A percentile compares a stretch with the other conserved stretches of the same genome.
These are phyloP conservation scores for Xylaria sp. DNA, from an alignment of 2,329 filamentous ascomycete species.

Conservation along the genomic window DNA sequence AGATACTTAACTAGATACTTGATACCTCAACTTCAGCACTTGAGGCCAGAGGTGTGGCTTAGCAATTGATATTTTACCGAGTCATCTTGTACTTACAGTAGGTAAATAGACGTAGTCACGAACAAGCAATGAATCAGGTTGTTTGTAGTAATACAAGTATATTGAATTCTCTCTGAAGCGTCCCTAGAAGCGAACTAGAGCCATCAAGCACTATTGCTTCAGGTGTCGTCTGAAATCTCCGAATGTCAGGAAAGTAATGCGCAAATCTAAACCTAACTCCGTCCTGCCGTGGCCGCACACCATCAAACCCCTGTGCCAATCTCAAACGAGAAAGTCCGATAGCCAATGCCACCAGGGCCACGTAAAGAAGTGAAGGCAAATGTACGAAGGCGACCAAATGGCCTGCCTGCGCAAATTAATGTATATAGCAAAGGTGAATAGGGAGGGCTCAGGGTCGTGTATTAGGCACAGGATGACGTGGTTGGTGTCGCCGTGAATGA, in stretches of 20 bases:
- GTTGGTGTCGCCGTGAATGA: slow-evolving; percentile 5
- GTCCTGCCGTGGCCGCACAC: slow-evolving; percentile 7
- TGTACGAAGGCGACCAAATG: slow-evolving; percentile 21
- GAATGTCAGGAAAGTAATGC: slow-evolving; percentile 6
- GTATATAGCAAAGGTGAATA: slow-evolving; percentile 37
- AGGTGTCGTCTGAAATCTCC: slow-evolving; percentile 9
- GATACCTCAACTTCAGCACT: too few species aligned
- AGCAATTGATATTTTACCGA: too few species aligned
- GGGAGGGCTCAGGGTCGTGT: slow-evolving; percentile 20
- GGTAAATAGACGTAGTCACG: neutral
- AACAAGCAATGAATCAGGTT: neutral
- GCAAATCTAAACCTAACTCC: slow-evolving; percentile 31
- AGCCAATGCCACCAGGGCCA: slow-evolving; percentile 48
- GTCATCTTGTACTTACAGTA: too few species aligned
- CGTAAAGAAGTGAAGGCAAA: slow-evolving; percentile 46
- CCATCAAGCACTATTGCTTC: slow-evolving; percentile 10
- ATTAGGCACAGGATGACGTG: slow-evolving; percentile 27
- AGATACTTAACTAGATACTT: too few species aligned
- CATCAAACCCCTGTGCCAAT: slow-evolving; percentile 21
- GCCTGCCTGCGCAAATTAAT: slow-evolving; percentile 21
- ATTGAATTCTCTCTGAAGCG: slow-evolving; percentile 19
- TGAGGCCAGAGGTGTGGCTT: too few species aligned
- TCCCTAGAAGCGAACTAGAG: slow-evolving; percentile 18
- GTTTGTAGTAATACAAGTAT: slow-evolving; percentile 11
- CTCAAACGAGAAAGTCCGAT: slow-evolving; percentile 33